Evolutionary conservation across 768 basidiomycete species (phyloP).

Genomic region (Amanita molliuscula): DNA sequence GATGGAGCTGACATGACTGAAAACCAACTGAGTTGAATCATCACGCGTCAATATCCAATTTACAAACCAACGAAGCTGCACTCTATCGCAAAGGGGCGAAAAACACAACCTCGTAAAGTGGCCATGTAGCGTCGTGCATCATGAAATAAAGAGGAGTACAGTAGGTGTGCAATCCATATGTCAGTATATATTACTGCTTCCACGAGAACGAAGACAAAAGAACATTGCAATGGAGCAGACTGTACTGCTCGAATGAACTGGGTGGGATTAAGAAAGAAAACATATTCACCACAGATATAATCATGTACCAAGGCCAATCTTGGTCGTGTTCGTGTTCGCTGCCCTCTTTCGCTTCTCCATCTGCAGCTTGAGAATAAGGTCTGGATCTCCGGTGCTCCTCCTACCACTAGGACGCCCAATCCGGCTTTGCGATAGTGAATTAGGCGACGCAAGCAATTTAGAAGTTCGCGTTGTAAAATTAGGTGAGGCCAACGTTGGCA

Average conservation of each 20-base stretch:
- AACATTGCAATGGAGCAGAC: neutral
- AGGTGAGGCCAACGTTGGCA: slow-evolving; percentile 3
- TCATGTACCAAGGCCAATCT: slow-evolving; percentile 3
- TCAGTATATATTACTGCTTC: slow-evolving; percentile 4
- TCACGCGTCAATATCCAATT: slow-evolving; percentile 1
- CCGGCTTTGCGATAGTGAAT: slow-evolving; percentile 27
- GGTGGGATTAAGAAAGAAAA: neutral
- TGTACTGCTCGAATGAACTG: neutral
- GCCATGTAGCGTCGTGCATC: slow-evolving; percentile 2
- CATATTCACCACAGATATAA: neutral
- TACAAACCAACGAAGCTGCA: slow-evolving; percentile 4
- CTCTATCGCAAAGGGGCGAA: neutral
- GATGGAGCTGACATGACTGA: slow-evolving; percentile 10
- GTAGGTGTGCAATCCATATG: neutral
- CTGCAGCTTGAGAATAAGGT: slow-evolving; percentile 3
- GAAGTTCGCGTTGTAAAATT: neutral
- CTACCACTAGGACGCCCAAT: slow-evolving; percentile 32
- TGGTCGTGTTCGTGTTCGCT: neutral
- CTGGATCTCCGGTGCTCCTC: slow-evolving; percentile 19
- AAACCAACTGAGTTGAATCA: neutral
- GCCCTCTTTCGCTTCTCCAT: slow-evolving; percentile 9
- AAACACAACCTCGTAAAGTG: neutral
- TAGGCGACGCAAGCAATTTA: slow-evolving; percentile 14
- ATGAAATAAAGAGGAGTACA: slow-evolving; percentile 5
- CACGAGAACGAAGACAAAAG: neutral